Percentiles rank a stretch among this genome's conserved stretches.
These are phyloP conservation scores for Ophiostoma himal-ulmi DNA, from an alignment of 2,329 filamentous ascomycete genomes.

Conservation along the genomic window DNA sequence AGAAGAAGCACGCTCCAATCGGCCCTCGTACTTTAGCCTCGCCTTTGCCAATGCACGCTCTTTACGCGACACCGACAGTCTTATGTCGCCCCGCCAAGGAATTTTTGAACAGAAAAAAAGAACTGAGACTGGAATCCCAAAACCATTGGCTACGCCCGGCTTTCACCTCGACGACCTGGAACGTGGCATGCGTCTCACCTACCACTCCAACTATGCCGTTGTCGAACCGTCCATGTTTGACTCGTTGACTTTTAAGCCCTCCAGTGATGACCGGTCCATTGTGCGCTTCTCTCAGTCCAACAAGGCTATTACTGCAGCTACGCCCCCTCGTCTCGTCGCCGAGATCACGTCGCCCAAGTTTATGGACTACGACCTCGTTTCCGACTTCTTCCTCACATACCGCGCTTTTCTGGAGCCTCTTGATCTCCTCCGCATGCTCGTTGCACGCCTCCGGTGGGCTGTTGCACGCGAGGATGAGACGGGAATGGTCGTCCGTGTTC, in stretches of 20 bases:
- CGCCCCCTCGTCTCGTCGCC: conserved; percentile 81
- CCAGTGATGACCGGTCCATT: conserved; percentile 70
- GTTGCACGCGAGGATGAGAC: conserved; percentile 72
- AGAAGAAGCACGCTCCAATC: conserved; percentile 63
- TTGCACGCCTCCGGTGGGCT: conserved; percentile 83
- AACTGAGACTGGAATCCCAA: neutral
- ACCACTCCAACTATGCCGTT: conserved; percentile 44
- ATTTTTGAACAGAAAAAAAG: conserved; percentile 14
- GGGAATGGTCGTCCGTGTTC: conserved; percentile 88
- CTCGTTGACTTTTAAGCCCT: conserved; percentile 67
- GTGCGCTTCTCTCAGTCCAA: conserved; percentile 71
- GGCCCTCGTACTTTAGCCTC: conserved; percentile 33
- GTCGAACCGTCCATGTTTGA: conserved; percentile 78
- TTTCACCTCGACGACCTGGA: conserved; percentile 31
- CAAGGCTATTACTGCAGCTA: conserved; percentile 78
- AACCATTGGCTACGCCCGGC: conserved; percentile 31
- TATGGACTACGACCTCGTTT: conserved; percentile 92
- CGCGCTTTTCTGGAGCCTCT: conserved; percentile 74
- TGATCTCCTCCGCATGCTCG: conserved; percentile 74
- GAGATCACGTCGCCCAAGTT: conserved; percentile 96
- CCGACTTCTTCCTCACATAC: conserved; percentile 96
- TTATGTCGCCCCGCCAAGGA: conserved; percentile 19
- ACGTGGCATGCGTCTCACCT: conserved; percentile 28
- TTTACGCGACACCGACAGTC: conserved; percentile 30
- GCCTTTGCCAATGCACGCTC: conserved; percentile 33